Evolutionary conservation across 768 basidiomycete genomes (phyloP).

Genomic region (Pleurotus tuber-regium): DNA sequence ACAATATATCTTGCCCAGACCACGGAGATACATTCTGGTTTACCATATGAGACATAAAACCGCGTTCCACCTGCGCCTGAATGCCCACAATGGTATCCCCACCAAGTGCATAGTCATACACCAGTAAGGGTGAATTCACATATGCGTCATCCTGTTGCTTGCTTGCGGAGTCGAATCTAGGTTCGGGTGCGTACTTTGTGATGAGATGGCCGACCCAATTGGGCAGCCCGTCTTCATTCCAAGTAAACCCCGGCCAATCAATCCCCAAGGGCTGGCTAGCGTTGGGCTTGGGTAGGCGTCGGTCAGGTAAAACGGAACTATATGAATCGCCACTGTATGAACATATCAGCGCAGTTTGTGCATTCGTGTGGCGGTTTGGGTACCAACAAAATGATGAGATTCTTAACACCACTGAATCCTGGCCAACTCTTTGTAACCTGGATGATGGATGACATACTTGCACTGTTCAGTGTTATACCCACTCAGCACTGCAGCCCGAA

Average conservation of each 20-base stretch:
- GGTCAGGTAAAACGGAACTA: conserved; percentile 36
- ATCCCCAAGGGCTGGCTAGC: conserved; percentile 46
- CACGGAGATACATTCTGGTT: conserved; percentile 37
- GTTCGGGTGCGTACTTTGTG: conserved; percentile 37
- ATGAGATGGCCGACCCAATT: conserved; percentile 68
- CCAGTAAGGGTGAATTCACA: conserved; percentile 36
- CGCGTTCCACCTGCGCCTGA: conserved; percentile 31
- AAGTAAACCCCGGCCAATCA: conserved; percentile 47
- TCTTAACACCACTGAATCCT: neutral
- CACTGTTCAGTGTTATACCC: too few relatives aligned
- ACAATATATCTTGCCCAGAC: conserved; percentile 41
- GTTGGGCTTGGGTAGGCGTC: conserved; percentile 29
- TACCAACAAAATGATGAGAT: conserved; percentile 3
- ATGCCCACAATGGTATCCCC: conserved; percentile 47
- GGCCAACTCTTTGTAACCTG: neutral
- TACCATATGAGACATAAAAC: conserved; percentile 38
- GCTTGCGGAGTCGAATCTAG: conserved; percentile 27
- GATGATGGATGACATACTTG: neutral
- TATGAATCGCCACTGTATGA: conserved; percentile 60
- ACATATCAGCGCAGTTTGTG: neutral
- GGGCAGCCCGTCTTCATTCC: conserved; percentile 41
- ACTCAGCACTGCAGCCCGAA: too few relatives aligned
- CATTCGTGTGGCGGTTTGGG: neutral
- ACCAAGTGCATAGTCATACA: conserved; percentile 57
- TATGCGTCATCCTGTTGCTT: conserved; percentile 29